Evolutionary conservation across 352 stramenopile genomes (phyloP), one percentile per base, ranked within the genome.

Genomic region (Aphanomyces euteiches): DNA sequence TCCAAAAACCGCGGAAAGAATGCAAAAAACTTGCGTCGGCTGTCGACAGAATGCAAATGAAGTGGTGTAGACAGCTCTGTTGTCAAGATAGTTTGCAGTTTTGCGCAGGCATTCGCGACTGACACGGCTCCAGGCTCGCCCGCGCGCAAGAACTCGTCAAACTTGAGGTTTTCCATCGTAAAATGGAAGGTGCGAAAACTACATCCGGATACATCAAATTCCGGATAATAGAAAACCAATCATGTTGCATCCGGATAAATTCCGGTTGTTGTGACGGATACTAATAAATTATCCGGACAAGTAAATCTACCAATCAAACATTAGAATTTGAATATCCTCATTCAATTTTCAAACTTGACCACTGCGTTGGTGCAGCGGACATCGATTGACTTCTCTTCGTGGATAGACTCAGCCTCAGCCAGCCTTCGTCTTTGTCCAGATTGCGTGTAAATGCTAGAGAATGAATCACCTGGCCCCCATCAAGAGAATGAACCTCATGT

Each of bases 1-100:
- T 70, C 64, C 37, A 70, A 56, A 34, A 70, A 70, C 13, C 64
- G 64, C 3, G 64, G 64, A 15, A 70, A 53, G 64, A 70, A 70
- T 19, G 64, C 45, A 47, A 70, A 70, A 39, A 70, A 70, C 40
- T 70, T 70, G 17, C 64, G 64, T 5, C 64, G 64, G 19, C 64
- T 70, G 17, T 70, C 64, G 15, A 70, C 54, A 21, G 64, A 70
- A 36, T 70, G 64, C 47, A 70, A 10, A 40, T 70, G 64, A 19
- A 70, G 40, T 19, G 64, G 64, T n/a, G 64, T 70, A 21, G 64
- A 70, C 2, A 70, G 64, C 39, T 70, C 64, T 21, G 64, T 70
- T 8, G 64, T 61, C 12, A 70, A 38, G 5, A 70, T 47, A 36
- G 59, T 70, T 37, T 70, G 64, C 36, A 70, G 64, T 10, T 37